These are phyloP conservation scores for Penicillium riverlandense DNA, from an alignment of 495 filamentous ascomycete genomes.

Conservation along the genomic window DNA sequence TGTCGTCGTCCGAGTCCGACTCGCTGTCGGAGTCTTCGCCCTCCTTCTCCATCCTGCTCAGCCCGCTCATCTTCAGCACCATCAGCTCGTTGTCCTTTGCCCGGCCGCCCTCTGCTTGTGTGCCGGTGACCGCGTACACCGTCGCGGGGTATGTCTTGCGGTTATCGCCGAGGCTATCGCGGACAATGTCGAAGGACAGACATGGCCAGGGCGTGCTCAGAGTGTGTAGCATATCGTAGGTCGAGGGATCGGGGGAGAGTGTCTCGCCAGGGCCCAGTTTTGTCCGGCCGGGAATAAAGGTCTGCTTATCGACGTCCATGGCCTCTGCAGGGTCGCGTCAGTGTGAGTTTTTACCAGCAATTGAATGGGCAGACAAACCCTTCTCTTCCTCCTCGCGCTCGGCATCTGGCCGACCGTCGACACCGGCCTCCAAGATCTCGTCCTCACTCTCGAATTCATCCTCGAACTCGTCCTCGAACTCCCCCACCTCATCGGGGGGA, in stretches of 20 bases:
- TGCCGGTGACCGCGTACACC: conserved; percentile 88
- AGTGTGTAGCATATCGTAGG: conserved; percentile 94
- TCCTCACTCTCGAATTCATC: conserved; percentile 97
- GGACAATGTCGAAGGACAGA: conserved; percentile 88
- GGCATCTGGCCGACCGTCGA: conserved; percentile 86
- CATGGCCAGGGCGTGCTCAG: conserved; percentile 93
- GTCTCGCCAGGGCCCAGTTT: conserved; percentile 84
- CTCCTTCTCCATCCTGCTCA: conserved; percentile 78
- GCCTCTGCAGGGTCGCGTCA: conserved; percentile 38
- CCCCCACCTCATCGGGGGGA: conserved; percentile 60
- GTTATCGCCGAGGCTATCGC: conserved; percentile 81
- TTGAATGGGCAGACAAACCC: conserved; percentile 33
- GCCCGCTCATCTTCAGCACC: conserved; percentile 88
- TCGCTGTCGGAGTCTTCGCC: conserved; percentile 68
- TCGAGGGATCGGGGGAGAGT: conserved; percentile 77
- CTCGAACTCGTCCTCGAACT: conserved; percentile 94
- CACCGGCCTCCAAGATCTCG: conserved; percentile 89
- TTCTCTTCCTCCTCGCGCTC: conserved; percentile 83
- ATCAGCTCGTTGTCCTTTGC: conserved; percentile 85
- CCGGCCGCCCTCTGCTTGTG: conserved; percentile 71
- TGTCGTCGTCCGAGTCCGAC: conserved; percentile 66
- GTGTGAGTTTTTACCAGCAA: too few relatives aligned
- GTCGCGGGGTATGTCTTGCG: conserved; percentile 87
- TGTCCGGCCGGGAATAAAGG: conserved; percentile 87
- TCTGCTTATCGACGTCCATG: conserved; percentile 89